phyloP scores from a whole-genome alignment of 768 basidiomycete species.

The Podaxis pistillaris region DNA sequence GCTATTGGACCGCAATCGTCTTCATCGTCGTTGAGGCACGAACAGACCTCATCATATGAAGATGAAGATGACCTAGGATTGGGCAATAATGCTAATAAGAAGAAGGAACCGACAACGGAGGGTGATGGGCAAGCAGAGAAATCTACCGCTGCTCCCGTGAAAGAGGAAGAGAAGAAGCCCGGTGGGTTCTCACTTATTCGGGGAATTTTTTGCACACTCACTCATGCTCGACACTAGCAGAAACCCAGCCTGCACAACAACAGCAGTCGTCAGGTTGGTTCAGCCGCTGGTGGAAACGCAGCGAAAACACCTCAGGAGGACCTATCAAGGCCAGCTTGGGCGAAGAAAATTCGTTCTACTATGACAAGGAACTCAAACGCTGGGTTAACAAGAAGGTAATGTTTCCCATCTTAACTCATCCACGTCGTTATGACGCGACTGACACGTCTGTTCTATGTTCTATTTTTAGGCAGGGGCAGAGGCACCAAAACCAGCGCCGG shows the following conservation, averaged over 20 bases:
- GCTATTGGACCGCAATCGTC: conserved; percentile 31
- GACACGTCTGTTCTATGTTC: conserved; percentile 4
- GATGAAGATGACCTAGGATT: conserved; percentile 90
- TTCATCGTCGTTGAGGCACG: conserved; percentile 11
- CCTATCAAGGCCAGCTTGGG: conserved; percentile 93
- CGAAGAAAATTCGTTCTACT: conserved; percentile 87
- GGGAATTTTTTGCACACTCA: not conserved
- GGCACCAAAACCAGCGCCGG: conserved; percentile 50
- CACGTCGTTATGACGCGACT: not conserved
- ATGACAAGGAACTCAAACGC: conserved; percentile 90
- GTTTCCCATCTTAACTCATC: conserved; percentile 13
- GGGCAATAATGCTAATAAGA: conserved; percentile 58
- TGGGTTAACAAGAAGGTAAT: conserved; percentile 94
- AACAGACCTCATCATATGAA: conserved; percentile 16
- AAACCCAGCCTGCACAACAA: conserved; percentile 15
- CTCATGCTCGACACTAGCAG: conserved; percentile 4
- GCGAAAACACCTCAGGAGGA: conserved; percentile 50
- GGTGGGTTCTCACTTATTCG: conserved; percentile 23
- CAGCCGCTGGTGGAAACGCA: conserved; percentile 75
- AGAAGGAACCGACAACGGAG: conserved; percentile 29
- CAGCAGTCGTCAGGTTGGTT: conserved; percentile 60
- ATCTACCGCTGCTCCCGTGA: conserved; percentile 20
- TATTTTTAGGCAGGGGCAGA: conserved; percentile 53
- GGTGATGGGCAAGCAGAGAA: conserved; percentile 16
- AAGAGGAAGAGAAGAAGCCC: conserved; percentile 20